Conservation (phyloP, 2,329 filamentous ascomycete species). For the Penicillium sp. region DNA sequence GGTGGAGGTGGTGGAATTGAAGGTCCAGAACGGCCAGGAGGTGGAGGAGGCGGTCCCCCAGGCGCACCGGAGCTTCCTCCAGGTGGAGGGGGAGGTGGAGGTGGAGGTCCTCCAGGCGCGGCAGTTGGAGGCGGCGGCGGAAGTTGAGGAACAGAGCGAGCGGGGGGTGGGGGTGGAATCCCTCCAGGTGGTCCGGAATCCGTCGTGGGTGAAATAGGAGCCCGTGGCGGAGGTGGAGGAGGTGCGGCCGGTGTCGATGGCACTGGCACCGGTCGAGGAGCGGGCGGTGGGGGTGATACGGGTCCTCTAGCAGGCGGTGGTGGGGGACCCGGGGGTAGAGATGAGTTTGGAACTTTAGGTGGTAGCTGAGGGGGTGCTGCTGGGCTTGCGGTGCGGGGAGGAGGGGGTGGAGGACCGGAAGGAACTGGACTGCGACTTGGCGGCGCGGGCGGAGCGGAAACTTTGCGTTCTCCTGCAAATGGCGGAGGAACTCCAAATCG, state of each 20-base stretch:
- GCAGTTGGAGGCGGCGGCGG: conserved; percentile 39
- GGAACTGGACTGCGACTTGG: conserved; percentile 67
- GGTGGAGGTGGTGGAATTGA: conserved; percentile 42
- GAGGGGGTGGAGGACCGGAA: conserved; percentile 69
- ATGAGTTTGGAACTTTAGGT: conserved; percentile 46
- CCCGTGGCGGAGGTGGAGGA: conserved; percentile 50
- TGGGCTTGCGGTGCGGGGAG: conserved; percentile 52
- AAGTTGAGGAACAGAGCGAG: conserved; percentile 58
- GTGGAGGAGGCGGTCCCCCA: conserved; percentile 30
- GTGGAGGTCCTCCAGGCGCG: conserved; percentile 32
- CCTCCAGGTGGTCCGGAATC: conserved; percentile 40
- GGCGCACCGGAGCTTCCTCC: conserved; percentile 16
- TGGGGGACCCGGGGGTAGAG: conserved; percentile 44
- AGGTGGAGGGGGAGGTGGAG: conserved; percentile 20
- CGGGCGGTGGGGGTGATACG: conserved; percentile 46
- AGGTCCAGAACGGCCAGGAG: conserved; percentile 30
- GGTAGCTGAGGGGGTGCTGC: conserved; percentile 55
- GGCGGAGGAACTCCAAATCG: conserved; percentile 80
- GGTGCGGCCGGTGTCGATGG: conserved; percentile 40
- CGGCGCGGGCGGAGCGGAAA: conserved; percentile 71
- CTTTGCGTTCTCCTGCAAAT: conserved; percentile 68
- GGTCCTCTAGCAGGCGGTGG: conserved; percentile 61
- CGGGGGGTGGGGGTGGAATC: conserved; percentile 46
- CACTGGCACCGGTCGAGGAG: conserved; percentile 33
- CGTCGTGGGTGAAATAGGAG: conserved; percentile 34